Percentiles rank a stretch among this genome's conserved stretches.
phyloP scores from a whole-genome alignment of 164 flowering plant species.

The Cinnamomum chago region DNA sequence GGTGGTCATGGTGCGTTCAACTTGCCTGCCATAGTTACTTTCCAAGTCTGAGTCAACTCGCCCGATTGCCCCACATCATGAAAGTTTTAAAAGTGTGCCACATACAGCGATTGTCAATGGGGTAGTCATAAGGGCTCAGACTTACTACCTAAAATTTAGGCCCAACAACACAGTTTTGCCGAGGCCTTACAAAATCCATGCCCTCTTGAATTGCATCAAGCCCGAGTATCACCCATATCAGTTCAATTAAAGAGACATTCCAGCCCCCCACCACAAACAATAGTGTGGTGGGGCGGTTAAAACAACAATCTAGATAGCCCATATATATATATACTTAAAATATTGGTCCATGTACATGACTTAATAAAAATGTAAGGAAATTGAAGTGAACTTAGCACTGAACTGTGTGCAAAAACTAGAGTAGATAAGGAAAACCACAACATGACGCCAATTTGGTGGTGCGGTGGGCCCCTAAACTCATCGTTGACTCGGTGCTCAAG shows the following conservation, averaged over 20 bases:
- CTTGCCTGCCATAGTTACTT: constrained; percentile 1
- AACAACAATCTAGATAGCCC: too few species aligned
- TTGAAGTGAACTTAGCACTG: background rate
- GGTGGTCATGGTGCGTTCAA: background rate
- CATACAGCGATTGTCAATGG: background rate
- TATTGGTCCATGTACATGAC: background rate
- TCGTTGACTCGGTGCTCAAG: constrained; percentile 24
- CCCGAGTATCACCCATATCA: too few species aligned
- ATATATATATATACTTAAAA: too few species aligned
- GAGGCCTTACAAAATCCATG: too few species aligned
- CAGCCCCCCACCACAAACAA: too few species aligned
- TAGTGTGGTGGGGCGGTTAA: too few species aligned
- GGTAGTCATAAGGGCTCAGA: too few species aligned
- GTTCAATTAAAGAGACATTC: too few species aligned
- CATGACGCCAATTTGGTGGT: constrained; percentile 16
- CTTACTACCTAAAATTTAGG: too few species aligned
- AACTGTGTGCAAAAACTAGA: constrained; percentile 28
- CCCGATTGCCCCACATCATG: constrained; percentile 22
- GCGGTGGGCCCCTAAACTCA: constrained; percentile 15
- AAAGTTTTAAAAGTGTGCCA: background rate
- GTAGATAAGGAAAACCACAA: constrained; percentile 25
- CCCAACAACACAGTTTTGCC: too few species aligned
- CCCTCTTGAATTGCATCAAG: too few species aligned
- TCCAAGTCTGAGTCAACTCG: constrained; percentile 9
- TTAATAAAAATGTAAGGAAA: background rate